Evolutionary conservation across 225 moss, liverwort and hornwort genomes (phyloP).

Genomic region (Thuidium tamariscinum): DNA sequence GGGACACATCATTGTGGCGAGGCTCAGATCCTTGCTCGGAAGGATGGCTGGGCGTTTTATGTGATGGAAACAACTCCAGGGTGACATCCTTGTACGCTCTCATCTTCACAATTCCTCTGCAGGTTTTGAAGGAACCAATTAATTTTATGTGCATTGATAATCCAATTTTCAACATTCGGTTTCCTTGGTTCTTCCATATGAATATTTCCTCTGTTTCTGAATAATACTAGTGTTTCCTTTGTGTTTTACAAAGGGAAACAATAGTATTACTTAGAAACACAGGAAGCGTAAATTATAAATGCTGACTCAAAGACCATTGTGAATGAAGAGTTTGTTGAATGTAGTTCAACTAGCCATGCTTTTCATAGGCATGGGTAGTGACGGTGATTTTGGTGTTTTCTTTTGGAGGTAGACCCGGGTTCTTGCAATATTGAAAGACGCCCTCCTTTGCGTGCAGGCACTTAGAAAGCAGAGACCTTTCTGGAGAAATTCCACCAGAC

Average conservation of each 20-base stretch:
- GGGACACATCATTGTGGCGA: background rate
- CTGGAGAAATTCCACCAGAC: background rate
- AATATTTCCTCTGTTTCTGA: background rate
- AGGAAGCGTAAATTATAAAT: background rate
- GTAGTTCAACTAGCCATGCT: background rate
- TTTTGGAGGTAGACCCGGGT: background rate
- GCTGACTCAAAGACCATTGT: background rate
- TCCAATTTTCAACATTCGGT: background rate
- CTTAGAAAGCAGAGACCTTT: background rate
- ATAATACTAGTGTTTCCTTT: background rate
- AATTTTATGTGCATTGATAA: background rate
- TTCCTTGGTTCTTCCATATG: background rate
- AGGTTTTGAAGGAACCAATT: background rate
- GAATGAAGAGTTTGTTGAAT: background rate
- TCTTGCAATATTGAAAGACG: background rate
- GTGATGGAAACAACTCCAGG: conserved; percentile 3
- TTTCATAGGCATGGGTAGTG: background rate
- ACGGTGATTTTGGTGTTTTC: background rate
- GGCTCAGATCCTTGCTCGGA: conserved; percentile 14
- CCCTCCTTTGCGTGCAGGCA: background rate
- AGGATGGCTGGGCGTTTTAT: conserved; percentile 5
- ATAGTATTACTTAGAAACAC: background rate
- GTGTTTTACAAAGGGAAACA: background rate
- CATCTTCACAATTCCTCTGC: background rate
- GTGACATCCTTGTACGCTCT: conserved; percentile 13